phyloP scores from a whole-genome alignment of 805 yeast genomes.

The Suhomyces sp. region DNA sequence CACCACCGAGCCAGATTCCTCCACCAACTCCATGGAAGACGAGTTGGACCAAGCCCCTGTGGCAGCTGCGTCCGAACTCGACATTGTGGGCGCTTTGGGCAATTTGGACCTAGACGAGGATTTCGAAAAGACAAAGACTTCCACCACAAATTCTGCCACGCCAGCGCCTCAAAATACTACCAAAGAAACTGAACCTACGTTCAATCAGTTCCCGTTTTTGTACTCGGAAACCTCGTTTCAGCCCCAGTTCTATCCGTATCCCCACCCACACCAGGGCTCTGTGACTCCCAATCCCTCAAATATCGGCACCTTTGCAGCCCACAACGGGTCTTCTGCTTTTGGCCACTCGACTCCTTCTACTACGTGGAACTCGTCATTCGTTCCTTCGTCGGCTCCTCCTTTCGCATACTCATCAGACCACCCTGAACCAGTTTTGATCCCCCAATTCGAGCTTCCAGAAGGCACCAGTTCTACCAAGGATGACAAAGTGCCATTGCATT shows the following conservation, averaged over 20 bases:
- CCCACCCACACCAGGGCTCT: slow-evolving; percentile 23
- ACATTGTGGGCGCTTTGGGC: slow-evolving; percentile 48
- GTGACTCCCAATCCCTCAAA: slow-evolving; percentile 29
- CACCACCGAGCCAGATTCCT: slow-evolving; percentile 6
- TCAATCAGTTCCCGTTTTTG: slow-evolving; percentile 1
- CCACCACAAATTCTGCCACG: background rate
- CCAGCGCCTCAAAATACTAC: background rate
- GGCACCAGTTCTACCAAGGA: slow-evolving; percentile 6
- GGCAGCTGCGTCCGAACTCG: slow-evolving; percentile 24
- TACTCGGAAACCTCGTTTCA: slow-evolving; percentile 5
- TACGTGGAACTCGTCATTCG: slow-evolving; percentile 32
- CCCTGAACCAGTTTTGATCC: slow-evolving; percentile 4
- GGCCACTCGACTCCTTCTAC: slow-evolving; percentile 30
- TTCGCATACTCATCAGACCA: slow-evolving; percentile 16
- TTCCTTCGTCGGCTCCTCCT: slow-evolving; percentile 40
- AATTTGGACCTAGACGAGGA: slow-evolving; percentile 34
- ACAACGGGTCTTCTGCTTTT: slow-evolving; percentile 9
- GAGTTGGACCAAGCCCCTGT: slow-evolving; percentile 2
- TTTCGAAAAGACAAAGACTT: background rate
- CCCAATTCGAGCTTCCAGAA: slow-evolving; percentile 21
- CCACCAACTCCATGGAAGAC: slow-evolving; percentile 10
- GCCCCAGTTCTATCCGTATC: slow-evolving; percentile 11
- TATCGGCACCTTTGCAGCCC: slow-evolving; percentile 14
- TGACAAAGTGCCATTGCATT: slow-evolving; percentile 8
- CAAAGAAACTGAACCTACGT: background rate